These are phyloP conservation scores for Russula sp. DNA, from an alignment of 768 basidiomycete genomes.

Conservation along the genomic window DNA sequence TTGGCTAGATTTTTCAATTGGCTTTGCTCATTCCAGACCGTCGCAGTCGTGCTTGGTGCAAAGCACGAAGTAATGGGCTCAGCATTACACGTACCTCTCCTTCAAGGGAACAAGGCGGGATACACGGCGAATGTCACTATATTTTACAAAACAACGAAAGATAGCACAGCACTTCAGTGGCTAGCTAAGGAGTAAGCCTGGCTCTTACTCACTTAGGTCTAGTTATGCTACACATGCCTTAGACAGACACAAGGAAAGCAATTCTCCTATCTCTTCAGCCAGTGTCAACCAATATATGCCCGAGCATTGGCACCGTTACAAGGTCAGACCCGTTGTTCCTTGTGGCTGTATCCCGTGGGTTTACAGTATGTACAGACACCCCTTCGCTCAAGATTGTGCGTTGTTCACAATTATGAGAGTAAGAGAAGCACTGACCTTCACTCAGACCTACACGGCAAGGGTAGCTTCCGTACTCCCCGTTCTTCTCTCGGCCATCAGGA, in stretches of 20 bases:
- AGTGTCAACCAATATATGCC: conserved; percentile 90
- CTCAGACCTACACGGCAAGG: conserved; percentile 77
- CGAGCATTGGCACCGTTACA: conserved; percentile 77
- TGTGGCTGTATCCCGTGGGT: neutral
- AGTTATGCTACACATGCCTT: neutral
- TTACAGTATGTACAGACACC: conserved; percentile 52
- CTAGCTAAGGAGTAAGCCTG: conserved; percentile 44
- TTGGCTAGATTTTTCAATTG: neutral
- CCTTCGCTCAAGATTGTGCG: conserved; percentile 81
- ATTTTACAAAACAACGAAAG: conserved; percentile 45
- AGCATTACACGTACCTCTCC: conserved; percentile 40
- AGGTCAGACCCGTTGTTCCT: conserved; percentile 43
- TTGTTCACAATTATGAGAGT: conserved; percentile 17
- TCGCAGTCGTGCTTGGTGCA: conserved; percentile 35
- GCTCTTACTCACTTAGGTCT: neutral
- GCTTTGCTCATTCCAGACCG: neutral
- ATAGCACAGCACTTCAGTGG: conserved; percentile 53
- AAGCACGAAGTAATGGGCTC: conserved; percentile 44
- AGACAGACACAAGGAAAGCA: conserved; percentile 85
- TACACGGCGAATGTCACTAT: conserved; percentile 42
- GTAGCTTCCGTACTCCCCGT: conserved; percentile 80
- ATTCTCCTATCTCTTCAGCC: conserved; percentile 87
- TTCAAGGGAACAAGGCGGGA: conserved; percentile 30
- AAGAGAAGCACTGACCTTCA: neutral
- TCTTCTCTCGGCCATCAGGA: conserved; percentile 78